phyloP scores from a whole-genome alignment of 225 moss, liverwort and hornwort genomes.

The Physcomitrellopsis africana region DNA sequence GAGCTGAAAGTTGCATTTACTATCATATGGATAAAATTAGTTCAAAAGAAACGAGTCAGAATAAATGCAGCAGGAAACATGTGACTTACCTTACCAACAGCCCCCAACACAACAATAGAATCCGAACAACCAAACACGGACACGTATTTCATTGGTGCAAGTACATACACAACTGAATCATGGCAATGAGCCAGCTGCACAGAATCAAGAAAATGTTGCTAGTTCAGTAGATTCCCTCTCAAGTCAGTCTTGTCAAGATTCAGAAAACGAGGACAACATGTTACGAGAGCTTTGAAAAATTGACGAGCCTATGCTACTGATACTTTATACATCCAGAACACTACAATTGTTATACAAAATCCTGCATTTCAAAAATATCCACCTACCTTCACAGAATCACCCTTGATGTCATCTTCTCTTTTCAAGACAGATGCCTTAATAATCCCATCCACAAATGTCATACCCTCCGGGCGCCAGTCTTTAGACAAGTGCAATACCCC shows the following conservation, averaged over 20 bases:
- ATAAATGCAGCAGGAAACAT: neutral
- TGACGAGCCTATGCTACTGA: neutral
- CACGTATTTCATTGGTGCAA: constrained; percentile 75
- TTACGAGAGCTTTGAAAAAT: neutral
- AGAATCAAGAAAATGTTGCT: neutral
- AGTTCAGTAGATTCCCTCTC: neutral
- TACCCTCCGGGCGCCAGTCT: constrained; percentile 73
- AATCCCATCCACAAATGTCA: constrained; percentile 75
- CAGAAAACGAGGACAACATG: neutral
- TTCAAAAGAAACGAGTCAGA: neutral
- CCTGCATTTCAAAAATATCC: neutral
- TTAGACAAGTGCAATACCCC: constrained; percentile 54
- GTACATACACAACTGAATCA: constrained; percentile 75
- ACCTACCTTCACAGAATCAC: constrained; percentile 62
- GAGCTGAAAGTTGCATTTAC: neutral
- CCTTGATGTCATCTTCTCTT: constrained; percentile 65
- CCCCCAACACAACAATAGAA: constrained; percentile 77
- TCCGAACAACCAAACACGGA: constrained; percentile 80
- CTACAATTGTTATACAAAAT: neutral
- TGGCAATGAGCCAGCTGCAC: constrained; percentile 72
- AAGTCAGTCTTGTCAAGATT: neutral
- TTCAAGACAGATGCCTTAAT: constrained; percentile 66
- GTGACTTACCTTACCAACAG: constrained; percentile 67
- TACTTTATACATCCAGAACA: neutral
- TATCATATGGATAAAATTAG: neutral